A percentile compares a stretch with the other conserved stretches of the same genome.
These are phyloP conservation scores for Bertia moriformis DNA, from an alignment of 2,329 filamentous ascomycete species.

Conservation along the genomic window DNA sequence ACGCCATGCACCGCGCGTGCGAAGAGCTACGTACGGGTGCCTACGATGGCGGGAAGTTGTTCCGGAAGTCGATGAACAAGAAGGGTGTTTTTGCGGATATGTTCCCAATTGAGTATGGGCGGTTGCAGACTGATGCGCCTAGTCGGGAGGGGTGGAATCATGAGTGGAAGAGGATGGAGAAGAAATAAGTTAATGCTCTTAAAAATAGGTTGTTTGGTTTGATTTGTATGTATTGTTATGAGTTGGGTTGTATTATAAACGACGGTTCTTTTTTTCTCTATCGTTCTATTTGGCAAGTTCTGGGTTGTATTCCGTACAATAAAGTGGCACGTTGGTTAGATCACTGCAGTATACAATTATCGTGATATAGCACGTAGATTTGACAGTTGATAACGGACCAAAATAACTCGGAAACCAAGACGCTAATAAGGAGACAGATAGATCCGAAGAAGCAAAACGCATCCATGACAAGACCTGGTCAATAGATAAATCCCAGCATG, in stretches of 20 bases:
- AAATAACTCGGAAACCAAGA: too few relatives aligned
- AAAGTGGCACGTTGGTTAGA: too few relatives aligned
- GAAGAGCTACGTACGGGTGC: constrained; percentile 60
- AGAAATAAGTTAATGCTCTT: constrained; percentile 4
- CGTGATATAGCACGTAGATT: too few relatives aligned
- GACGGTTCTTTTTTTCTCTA: constrained; percentile 1
- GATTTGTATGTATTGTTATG: neutral
- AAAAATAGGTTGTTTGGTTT: constrained; percentile 2
- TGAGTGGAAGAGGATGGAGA: constrained; percentile 57
- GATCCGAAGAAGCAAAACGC: too few relatives aligned
- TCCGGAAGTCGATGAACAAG: constrained; percentile 81
- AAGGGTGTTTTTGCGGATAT: constrained; percentile 63
- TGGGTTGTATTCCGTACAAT: too few relatives aligned
- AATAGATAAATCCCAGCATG: too few relatives aligned
- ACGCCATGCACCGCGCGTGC: constrained; percentile 70
- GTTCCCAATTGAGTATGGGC: constrained; percentile 83
- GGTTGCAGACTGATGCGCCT: constrained; percentile 73
- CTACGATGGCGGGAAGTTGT: constrained; percentile 57
- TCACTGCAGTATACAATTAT: too few relatives aligned
- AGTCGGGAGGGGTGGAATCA: constrained; percentile 76
- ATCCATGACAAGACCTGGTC: too few relatives aligned
- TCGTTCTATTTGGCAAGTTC: neutral
- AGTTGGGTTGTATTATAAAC: constrained; percentile 1
- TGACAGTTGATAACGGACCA: too few relatives aligned
- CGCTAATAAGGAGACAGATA: too few relatives aligned